Conservation (phyloP, 257 asterid species). For the Petrea volubilis region DNA sequence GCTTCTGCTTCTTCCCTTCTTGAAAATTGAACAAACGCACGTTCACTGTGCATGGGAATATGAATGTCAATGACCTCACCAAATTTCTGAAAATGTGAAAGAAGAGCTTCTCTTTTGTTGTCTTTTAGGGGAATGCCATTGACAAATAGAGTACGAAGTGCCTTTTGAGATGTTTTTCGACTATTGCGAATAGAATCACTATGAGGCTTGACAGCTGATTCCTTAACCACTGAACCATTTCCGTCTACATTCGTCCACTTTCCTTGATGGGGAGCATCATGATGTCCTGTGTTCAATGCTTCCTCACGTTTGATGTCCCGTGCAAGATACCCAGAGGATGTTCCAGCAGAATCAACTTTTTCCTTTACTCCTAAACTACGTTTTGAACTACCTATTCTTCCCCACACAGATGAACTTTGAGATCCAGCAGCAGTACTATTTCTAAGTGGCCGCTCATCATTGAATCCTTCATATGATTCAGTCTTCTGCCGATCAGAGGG, state of each 20-base stretch:
- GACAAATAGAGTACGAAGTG: conserved; percentile 79
- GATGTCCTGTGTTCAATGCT: conserved; percentile 30
- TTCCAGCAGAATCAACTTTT: conserved; percentile 44
- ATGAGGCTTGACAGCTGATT: conserved; percentile 47
- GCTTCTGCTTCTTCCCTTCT: conserved; percentile 94
- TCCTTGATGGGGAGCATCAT: conserved; percentile 41
- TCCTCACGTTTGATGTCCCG: conserved; percentile 46
- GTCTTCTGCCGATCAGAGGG: conserved; percentile 38
- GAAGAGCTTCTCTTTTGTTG: conserved; percentile 85
- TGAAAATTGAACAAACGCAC: conserved; percentile 91
- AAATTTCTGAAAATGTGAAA: conserved; percentile 87
- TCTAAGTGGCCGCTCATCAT: conserved; percentile 41
- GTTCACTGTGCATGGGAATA: conserved; percentile 66
- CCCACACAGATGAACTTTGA: conserved; percentile 78
- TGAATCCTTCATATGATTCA: conserved; percentile 53
- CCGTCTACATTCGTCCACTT: conserved; percentile 45
- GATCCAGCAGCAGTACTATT: conserved; percentile 45
- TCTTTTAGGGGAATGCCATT: conserved; percentile 80
- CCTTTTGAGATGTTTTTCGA: conserved; percentile 72
- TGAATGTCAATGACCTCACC: conserved; percentile 84
- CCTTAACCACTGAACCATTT: conserved; percentile 41
- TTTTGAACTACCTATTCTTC: conserved; percentile 60
- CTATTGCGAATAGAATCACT: conserved; percentile 49
- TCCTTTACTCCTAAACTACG: conserved; percentile 47
- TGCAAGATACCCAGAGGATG: conserved; percentile 43